These are phyloP conservation scores for Trichoderma breve DNA, from an alignment of 2,329 filamentous ascomycete species.

Conservation along the genomic window DNA sequence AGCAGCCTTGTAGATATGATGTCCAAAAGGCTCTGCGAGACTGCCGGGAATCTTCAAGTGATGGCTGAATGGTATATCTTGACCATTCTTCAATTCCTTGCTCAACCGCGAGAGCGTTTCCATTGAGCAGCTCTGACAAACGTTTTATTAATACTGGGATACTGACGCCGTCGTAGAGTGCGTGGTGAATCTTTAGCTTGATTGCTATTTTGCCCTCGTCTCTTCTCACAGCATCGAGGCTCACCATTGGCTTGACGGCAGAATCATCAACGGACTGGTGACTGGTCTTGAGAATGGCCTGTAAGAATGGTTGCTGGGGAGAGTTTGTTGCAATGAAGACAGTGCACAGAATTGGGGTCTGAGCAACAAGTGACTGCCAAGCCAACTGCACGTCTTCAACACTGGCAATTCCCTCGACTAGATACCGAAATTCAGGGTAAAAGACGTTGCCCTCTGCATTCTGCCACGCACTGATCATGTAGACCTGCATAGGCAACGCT, in stretches of 20 bases:
- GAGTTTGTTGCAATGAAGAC: slow-evolving; percentile 55
- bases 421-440: slow-evolving; percentile 69
- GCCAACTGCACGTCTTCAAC: slow-evolving; percentile 48
- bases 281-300: slow-evolving; percentile 50
- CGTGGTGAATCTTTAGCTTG: slow-evolving; percentile 72
- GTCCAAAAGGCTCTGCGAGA: slow-evolving; percentile 42
- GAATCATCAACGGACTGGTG: neutral
- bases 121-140: slow-evolving; percentile 22
- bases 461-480: slow-evolving; percentile 78
- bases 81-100: slow-evolving; percentile 30
- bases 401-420: slow-evolving; percentile 41
- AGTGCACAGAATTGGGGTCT: slow-evolving; percentile 67
- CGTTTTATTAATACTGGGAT: slow-evolving; percentile 60
- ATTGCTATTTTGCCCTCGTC: slow-evolving; percentile 30
- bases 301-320: slow-evolving; percentile 54
- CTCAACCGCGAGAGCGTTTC: neutral
- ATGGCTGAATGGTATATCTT: slow-evolving; percentile 23
- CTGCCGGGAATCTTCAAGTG: slow-evolving; percentile 8
- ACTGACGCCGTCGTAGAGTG: slow-evolving; percentile 83
- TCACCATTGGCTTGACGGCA: neutral
- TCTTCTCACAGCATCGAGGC: neutral
- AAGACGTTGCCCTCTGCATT: slow-evolving; percentile 66
- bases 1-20: slow-evolving; percentile 34
- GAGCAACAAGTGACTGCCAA: slow-evolving; percentile 58
- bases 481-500: slow-evolving; percentile 72